Evolutionary conservation across 805 yeast genomes (phyloP), one percentile per base, ranked within the genome.

Genomic region (Myxozyma sirexii): DNA sequence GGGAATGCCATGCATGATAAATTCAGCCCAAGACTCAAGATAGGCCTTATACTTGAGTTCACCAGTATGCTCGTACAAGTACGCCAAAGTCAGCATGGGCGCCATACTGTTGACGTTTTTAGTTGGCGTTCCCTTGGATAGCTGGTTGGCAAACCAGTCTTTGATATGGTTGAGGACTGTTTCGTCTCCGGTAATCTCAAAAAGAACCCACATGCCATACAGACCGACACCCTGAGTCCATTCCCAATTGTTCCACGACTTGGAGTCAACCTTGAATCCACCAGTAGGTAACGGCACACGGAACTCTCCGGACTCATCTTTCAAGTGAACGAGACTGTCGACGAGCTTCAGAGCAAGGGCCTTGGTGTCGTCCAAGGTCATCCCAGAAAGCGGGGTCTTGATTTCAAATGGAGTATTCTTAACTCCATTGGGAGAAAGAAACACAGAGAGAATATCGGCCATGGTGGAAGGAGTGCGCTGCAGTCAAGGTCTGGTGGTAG

Each of bases 301-400:
- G 51, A 71, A 72, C 46, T 66, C 58, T 1, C 76, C 76, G 3
- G 72, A 65, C 17, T 66, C 69, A 58, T 74, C 77, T 44, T 67
- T 62, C 59, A 72, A 72, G 54, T 65, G 60, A 50, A 74, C 69
- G 38, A 74, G 64, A 48, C 68, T 84, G 76, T 84, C 75, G 67
- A 85, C 84, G 70, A 85, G 78, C 65, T 84, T 77, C 67, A 79
- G 79, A 64, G 85, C 88, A 70, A 85, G 85, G 21, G 85, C 75
- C 29, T 83, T 74, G 88, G 85, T 84, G 75, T 85, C 85, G 44
- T 87, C 88, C 17, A 84, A 84, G 68, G 72, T 73, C 62, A 58
- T 56, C 8, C 21, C 49, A 19, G 13, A 4, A 10, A 45, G 23
- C 13, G 12, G 21, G 45, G 50, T 64, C 4, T 26, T n/a, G 13